These are phyloP conservation scores for Clavulina sp. DNA, from an alignment of 768 basidiomycete genomes.

Conservation along the genomic window DNA sequence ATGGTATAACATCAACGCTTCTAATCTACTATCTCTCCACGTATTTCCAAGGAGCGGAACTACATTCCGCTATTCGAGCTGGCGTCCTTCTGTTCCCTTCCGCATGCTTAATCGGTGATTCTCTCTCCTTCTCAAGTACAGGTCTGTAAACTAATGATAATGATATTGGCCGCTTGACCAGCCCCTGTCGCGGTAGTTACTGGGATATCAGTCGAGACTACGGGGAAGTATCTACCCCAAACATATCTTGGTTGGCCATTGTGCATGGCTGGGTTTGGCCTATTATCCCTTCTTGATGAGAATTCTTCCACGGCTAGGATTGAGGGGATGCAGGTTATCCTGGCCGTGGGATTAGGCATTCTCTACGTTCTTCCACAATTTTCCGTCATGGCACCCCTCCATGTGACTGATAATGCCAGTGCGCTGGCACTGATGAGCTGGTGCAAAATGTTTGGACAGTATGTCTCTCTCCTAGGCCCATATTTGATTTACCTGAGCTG, in stretches of 20 bases:
- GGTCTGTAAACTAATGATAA: too few relatives aligned
- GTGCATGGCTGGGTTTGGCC: conserved; percentile 20
- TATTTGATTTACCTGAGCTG: too few relatives aligned
- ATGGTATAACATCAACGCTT: conserved; percentile 1
- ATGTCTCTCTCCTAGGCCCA: too few relatives aligned
- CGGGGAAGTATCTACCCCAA: conserved; percentile 20
- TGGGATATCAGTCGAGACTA: background rate
- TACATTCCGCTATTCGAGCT: conserved; percentile 20
- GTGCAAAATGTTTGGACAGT: conserved; percentile 16
- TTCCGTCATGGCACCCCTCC: conserved; percentile 17
- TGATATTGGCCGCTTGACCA: too few relatives aligned
- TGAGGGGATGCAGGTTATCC: conserved; percentile 7
- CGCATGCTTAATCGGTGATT: conserved; percentile 23
- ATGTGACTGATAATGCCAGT: conserved; percentile 10
- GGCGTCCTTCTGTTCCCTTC: conserved; percentile 24
- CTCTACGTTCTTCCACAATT: conserved; percentile 12
- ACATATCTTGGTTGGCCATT: conserved; percentile 24
- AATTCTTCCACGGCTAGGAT: background rate
- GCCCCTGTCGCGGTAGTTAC: conserved; percentile 24
- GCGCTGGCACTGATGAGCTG: conserved; percentile 13
- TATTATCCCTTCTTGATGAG: conserved; percentile 15
- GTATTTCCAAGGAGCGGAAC: conserved; percentile 22
- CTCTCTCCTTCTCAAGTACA: too few relatives aligned
- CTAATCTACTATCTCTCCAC: conserved; percentile 15
- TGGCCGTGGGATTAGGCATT: conserved; percentile 4